phyloP scores from a whole-genome alignment of 306 rosid species.

The Lagenaria siceraria region DNA sequence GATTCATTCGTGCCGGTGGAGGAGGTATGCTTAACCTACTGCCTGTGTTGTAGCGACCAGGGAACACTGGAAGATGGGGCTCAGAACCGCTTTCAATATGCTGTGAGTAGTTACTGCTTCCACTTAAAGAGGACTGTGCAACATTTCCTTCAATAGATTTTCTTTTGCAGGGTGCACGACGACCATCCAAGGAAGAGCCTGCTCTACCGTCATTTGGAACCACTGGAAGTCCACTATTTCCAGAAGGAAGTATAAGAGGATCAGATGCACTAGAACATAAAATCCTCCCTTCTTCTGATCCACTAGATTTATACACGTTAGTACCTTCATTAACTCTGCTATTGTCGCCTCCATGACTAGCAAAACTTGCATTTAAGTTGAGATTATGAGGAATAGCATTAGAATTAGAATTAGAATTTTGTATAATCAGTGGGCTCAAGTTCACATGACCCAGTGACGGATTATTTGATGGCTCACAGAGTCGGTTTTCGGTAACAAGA shows the following conservation, averaged over 20 bases:
- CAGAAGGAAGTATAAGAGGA: slow-evolving; percentile 47
- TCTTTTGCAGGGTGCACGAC: slow-evolving; percentile 68
- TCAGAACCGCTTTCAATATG: slow-evolving; percentile 36
- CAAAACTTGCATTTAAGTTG: slow-evolving; percentile 51
- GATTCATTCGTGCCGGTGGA: slow-evolving; percentile 40
- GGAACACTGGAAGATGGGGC: slow-evolving; percentile 6
- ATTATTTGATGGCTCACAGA: slow-evolving; percentile 35
- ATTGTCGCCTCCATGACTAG: slow-evolving; percentile 23
- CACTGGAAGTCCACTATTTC: slow-evolving; percentile 29
- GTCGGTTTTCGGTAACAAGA: slow-evolving; percentile 44
- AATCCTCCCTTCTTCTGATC: slow-evolving; percentile 33
- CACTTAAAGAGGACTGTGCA: slow-evolving; percentile 59
- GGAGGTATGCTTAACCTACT: slow-evolving; percentile 32
- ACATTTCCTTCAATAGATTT: slow-evolving; percentile 60
- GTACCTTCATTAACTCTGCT: slow-evolving; percentile 38
- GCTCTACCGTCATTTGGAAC: slow-evolving; percentile 51
- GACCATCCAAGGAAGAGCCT: slow-evolving; percentile 55
- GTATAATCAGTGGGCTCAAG: slow-evolving; percentile 31
- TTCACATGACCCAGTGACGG: slow-evolving; percentile 40
- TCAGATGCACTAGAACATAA: slow-evolving; percentile 35
- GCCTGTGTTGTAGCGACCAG: slow-evolving; percentile 35
- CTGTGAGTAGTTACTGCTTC: slow-evolving; percentile 63
- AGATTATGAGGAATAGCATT: slow-evolving; percentile 35
- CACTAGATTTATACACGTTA: slow-evolving; percentile 44
- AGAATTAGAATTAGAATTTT: slow-evolving; percentile 52